These are phyloP conservation scores for Penicillium expansum DNA, from an alignment of 2,329 filamentous ascomycete genomes.

Conservation along the genomic window DNA sequence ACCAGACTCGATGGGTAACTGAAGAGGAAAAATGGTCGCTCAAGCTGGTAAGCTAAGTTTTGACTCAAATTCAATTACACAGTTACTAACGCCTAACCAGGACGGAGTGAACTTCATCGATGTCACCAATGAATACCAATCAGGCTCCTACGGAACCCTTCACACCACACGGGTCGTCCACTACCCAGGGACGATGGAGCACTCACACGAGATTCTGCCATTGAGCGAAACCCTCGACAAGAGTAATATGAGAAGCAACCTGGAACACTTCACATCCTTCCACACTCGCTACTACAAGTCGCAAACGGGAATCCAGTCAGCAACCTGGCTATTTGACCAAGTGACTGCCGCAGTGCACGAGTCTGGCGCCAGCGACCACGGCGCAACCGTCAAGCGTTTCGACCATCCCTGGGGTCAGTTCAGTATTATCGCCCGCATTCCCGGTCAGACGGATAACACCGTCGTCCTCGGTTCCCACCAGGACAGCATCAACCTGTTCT, in stretches of 20 bases:
- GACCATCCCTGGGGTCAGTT: constrained; percentile 83
- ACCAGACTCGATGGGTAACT: constrained; percentile 79
- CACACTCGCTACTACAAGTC: constrained; percentile 60
- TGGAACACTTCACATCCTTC: constrained; percentile 66
- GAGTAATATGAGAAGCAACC: constrained; percentile 70
- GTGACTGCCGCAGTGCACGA: constrained; percentile 69
- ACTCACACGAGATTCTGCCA: constrained; percentile 64
- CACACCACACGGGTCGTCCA: constrained; percentile 47
- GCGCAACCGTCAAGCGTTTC: constrained; percentile 71
- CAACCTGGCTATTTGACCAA: constrained; percentile 77
- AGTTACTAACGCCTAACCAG: constrained; percentile 44
- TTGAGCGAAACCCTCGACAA: constrained; percentile 70
- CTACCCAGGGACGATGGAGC: constrained; percentile 65
- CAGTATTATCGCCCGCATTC: constrained; percentile 87
- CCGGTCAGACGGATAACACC: constrained; percentile 78
- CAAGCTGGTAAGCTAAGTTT: constrained; percentile 61
- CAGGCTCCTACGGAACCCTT: constrained; percentile 57
- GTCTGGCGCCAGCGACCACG: constrained; percentile 65
- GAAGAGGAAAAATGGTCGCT: constrained; percentile 95
- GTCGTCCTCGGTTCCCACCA: constrained; percentile 89
- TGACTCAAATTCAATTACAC: not conserved
- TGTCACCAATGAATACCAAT: constrained; percentile 68
- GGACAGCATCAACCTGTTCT: constrained; percentile 90
- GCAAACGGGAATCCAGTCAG: constrained; percentile 72
- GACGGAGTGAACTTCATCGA: constrained; percentile 89